These are phyloP conservation scores for Rhypophila decipiens DNA, from an alignment of 495 filamentous ascomycete genomes.

Conservation along the genomic window DNA sequence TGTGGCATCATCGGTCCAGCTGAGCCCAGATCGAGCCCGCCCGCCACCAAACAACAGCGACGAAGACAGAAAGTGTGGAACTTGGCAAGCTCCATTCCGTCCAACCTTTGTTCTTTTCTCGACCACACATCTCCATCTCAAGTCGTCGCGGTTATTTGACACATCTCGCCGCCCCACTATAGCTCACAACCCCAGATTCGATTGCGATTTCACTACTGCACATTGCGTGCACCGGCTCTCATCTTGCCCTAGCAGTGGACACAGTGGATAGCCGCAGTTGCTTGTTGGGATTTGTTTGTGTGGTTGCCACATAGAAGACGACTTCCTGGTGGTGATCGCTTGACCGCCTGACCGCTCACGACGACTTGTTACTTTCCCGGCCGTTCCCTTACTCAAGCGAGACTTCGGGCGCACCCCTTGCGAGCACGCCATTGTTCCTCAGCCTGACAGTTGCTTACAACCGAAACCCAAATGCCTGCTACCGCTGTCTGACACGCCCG, in stretches of 20 bases:
- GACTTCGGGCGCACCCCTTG: constrained; percentile 10
- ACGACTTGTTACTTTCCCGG: constrained; percentile 16
- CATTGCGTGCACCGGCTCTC: constrained; percentile 26
- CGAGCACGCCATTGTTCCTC: constrained; percentile 29
- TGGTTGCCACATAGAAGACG: neutral
- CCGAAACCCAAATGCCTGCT: constrained; percentile 26
- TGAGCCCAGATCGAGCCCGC: too few relatives aligned
- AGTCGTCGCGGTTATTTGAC: too few relatives aligned
- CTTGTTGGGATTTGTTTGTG: neutral
- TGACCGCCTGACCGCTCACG: neutral
- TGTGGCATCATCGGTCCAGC: too few relatives aligned
- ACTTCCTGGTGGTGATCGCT: neutral
- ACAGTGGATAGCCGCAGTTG: neutral
- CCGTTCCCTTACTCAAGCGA: neutral
- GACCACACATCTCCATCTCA: too few relatives aligned
- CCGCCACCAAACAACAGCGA: too few relatives aligned
- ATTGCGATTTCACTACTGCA: constrained; percentile 18
- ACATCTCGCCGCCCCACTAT: neutral
- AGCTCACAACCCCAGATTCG: neutral
- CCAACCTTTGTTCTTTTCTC: too few relatives aligned
- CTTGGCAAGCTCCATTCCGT: too few relatives aligned
- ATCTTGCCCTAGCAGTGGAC: neutral
- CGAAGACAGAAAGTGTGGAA: too few relatives aligned
- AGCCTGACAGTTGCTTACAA: constrained; percentile 19
- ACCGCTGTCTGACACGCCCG: constrained; percentile 16